These are phyloP conservation scores for Mortierella sp. DNA, from an alignment of 371 early-diverging fungal species.

Conservation along the genomic window DNA sequence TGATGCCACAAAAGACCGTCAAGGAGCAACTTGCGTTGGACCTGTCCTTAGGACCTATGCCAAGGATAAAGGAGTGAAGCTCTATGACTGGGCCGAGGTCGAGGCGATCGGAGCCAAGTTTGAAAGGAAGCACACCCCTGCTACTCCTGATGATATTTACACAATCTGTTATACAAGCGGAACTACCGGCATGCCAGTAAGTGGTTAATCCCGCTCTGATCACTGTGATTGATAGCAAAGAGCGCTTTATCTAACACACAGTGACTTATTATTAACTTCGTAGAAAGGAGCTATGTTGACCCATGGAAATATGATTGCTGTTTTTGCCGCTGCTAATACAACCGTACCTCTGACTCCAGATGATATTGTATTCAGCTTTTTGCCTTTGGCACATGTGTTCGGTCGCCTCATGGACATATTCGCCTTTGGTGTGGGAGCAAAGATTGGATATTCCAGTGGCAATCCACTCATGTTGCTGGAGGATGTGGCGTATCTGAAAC, in stretches of 20 bases:
- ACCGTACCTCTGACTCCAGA: slow-evolving; percentile 19
- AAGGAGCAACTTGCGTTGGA: too few species aligned
- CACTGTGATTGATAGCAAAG: too few species aligned
- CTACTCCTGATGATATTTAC: slow-evolving; percentile 37
- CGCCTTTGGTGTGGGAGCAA: slow-evolving; percentile 64
- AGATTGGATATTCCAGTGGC: slow-evolving; percentile 90
- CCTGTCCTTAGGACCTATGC: slow-evolving; percentile 60
- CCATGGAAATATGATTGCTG: slow-evolving; percentile 65
- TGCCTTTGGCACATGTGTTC: slow-evolving; percentile 96
- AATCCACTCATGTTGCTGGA: slow-evolving; percentile 82
- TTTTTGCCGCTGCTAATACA: slow-evolving; percentile 30
- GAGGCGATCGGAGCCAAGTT: slow-evolving; percentile 72
- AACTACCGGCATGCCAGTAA: slow-evolving; percentile 81
- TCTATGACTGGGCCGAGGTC: slow-evolving; percentile 70
- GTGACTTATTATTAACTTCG: too few species aligned
- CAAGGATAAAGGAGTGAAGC: slow-evolving; percentile 57
- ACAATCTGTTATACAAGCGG: slow-evolving; percentile 95
- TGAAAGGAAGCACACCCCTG: slow-evolving; percentile 59
- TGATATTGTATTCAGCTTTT: slow-evolving; percentile 72
- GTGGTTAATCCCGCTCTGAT: background rate
- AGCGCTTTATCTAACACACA: too few species aligned
- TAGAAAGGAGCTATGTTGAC: slow-evolving; percentile 69
- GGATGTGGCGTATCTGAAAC: slow-evolving; percentile 85
- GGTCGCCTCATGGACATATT: slow-evolving; percentile 73
- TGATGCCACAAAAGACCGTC: slow-evolving; percentile 59